Base-by-base conservation (phyloP, 257 asterid species). In the Przewalskia tangutica region DNA sequence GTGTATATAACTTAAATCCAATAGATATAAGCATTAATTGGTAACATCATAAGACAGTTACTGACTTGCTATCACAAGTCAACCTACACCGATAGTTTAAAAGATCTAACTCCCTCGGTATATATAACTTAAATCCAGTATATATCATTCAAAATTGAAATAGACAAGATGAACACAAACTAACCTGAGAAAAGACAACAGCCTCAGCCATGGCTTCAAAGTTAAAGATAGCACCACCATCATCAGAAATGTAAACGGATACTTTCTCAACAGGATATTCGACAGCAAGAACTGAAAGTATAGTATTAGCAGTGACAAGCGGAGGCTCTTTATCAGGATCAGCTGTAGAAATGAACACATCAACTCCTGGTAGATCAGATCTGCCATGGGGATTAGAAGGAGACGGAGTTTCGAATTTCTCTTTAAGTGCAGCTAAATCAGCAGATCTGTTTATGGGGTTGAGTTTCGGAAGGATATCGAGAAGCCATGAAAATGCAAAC, bases 121-220 rank as follows among this genome's bases (percentile, higher is more conserved):
- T 36, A 36, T 36, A 66, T 66, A 66, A 66, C 54, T 40, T 67
- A 67, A 67, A 67, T 67, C 77, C 53, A 67, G 27, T 71, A 62
- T 38, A 23, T 59, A 62, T 23, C 14, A 20, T 4, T 62, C 0
- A 1, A 46, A 54, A 3, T 34, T 51, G 51, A 80, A 34, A 62
- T 62, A 80, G 36, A 3, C 38, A 58, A 9, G 42, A 63, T 27
- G 44, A 50, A 23, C 4, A 13, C 38, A 50, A 50, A 48, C 59
- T 73, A 85, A 94, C 98, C 98, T 93, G 94, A 11, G 92, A 97
- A 67, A 95, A 95, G 77, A 90, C 86, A 83, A 95, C 99, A 38
- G 97, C 94, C 91, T 95, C 99, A 8, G 98, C 99, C 99, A 95
- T 95, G 89, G 99, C 99, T 89, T 95, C 99, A 77, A 95, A 95